Conservation (phyloP, 371 early-diverging fungal genomes). For the Mucor racemosus region DNA sequence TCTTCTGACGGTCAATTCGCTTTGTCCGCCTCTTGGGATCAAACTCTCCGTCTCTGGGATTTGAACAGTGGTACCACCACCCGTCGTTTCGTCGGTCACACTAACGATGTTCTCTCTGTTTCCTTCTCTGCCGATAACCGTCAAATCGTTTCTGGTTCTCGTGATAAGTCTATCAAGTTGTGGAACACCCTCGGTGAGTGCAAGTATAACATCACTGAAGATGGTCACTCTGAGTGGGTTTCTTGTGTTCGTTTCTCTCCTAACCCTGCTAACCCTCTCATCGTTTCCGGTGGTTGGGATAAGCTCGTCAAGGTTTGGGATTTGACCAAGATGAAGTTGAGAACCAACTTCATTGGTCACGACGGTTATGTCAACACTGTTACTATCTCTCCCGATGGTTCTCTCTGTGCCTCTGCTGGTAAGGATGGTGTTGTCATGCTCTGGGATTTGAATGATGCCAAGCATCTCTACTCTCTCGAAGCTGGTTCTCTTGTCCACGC, state of each 20-base stretch:
- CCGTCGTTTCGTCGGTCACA: conserved; percentile 97
- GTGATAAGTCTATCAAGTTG: conserved; percentile 98
- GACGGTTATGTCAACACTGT: conserved; percentile 97
- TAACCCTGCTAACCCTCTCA: conserved; percentile 96
- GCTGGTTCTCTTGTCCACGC: conserved; percentile 96
- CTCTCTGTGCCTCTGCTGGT: conserved; percentile 99
- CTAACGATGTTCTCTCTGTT: conserved; percentile 95
- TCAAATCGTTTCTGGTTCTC: conserved; percentile 97
- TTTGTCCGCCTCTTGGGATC: conserved; percentile 98
- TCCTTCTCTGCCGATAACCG: conserved; percentile 99
- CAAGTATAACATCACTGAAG: conserved; percentile 94
- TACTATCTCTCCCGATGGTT: conserved; percentile 99
- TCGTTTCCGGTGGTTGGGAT: conserved; percentile 99
- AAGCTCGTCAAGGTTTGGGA: conserved; percentile 99
- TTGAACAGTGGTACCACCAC: conserved; percentile 92
- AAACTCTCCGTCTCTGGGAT: conserved; percentile 99
- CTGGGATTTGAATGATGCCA: conserved; percentile 99
- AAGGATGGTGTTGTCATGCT: conserved; percentile 99
- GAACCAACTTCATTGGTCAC: conserved; percentile 99
- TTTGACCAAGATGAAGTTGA: conserved; percentile 95
- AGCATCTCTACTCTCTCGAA: conserved; percentile 99
- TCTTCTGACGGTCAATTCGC: conserved; percentile 98
- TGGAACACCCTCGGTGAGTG: conserved; percentile 99
- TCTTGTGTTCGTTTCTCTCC: conserved; percentile 99
- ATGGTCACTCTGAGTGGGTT: conserved; percentile 98